Conservation (phyloP, 768 basidiomycete species). For the Pleurotus sapidus region DNA sequence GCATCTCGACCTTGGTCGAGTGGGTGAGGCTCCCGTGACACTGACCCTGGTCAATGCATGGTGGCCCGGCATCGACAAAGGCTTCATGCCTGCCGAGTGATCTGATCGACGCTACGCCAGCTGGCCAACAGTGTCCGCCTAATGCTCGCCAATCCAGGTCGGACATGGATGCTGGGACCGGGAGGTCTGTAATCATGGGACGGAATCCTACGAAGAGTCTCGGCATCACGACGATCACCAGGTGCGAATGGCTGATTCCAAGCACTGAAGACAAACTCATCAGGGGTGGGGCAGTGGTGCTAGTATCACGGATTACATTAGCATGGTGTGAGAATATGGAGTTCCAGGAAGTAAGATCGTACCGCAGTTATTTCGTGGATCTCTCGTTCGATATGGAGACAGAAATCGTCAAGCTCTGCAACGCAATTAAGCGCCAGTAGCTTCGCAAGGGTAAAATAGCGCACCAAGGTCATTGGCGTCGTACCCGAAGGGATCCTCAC, state of each 20-base stretch:
- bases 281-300: slow-evolving; percentile 55
- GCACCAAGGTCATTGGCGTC: slow-evolving; percentile 63
- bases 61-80: not conserved
- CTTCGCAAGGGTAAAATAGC: slow-evolving; percentile 10
- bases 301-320: slow-evolving; percentile 17
- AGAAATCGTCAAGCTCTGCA: slow-evolving; percentile 65
- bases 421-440: not conserved
- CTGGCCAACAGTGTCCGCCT: slow-evolving; percentile 35
- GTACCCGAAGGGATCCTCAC: slow-evolving; percentile 69
- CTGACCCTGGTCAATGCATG: too few relatives aligned
- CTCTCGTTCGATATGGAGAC: slow-evolving; percentile 63
- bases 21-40: too few relatives aligned
- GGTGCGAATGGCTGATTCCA: slow-evolving; percentile 74
- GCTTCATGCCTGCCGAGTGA: slow-evolving; percentile 16
- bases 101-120: slow-evolving; percentile 38
- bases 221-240: slow-evolving; percentile 52
- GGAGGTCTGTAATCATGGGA: slow-evolving; percentile 31
- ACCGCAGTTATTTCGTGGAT: slow-evolving; percentile 72
- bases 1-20: too few relatives aligned
- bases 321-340: not conserved
- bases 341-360: slow-evolving; percentile 21
- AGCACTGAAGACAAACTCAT: slow-evolving; percentile 50
- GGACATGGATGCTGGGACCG: slow-evolving; percentile 20
- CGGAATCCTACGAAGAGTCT: slow-evolving; percentile 41
- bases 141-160: slow-evolving; percentile 31